Evolutionary conservation across 2,329 filamentous ascomycete species (phyloP).

Genomic region (Ilyonectria sp.): DNA sequence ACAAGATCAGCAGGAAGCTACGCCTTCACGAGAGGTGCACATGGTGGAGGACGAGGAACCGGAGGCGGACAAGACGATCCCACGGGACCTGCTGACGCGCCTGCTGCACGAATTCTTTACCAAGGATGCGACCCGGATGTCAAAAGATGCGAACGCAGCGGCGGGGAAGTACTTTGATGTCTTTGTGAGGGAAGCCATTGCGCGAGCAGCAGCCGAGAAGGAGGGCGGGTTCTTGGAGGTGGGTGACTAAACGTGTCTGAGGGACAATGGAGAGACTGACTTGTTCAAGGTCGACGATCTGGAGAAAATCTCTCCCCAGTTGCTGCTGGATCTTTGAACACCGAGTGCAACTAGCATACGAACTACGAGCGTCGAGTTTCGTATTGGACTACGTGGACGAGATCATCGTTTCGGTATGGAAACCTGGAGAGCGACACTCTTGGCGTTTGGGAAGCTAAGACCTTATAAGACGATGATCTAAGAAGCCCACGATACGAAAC

Average conservation of each 20-base stretch:
- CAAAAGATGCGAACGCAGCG: constrained; percentile 82
- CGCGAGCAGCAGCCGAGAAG: constrained; percentile 81
- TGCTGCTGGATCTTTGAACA: constrained; percentile 86
- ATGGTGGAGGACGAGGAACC: constrained; percentile 51
- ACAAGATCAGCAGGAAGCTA: constrained; percentile 18
- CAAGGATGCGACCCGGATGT: constrained; percentile 79
- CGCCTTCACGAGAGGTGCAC: constrained; percentile 44
- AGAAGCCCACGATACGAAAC: not conserved
- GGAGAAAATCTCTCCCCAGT: constrained; percentile 87
- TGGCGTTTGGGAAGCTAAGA: not conserved
- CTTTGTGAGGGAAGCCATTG: constrained; percentile 91
- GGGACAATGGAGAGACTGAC: constrained; percentile 28
- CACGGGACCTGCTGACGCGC: constrained; percentile 80
- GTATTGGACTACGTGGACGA: not conserved
- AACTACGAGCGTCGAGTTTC: not conserved
- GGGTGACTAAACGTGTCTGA: constrained; percentile 46
- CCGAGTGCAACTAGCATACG: not conserved
- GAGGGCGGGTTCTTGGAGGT: constrained; percentile 82
- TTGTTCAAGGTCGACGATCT: constrained; percentile 82
- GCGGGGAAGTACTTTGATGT: constrained; percentile 91
- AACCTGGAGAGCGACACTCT: too few relatives aligned
- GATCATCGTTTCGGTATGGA: not conserved
- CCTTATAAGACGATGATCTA: not conserved
- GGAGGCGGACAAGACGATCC: constrained; percentile 68
- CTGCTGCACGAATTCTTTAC: constrained; percentile 87